Percentiles rank a stretch among this genome's conserved stretches.
phyloP scores from a whole-genome alignment of 2,329 filamentous ascomycete genomes.

The Furcasterigmium furcatum region DNA sequence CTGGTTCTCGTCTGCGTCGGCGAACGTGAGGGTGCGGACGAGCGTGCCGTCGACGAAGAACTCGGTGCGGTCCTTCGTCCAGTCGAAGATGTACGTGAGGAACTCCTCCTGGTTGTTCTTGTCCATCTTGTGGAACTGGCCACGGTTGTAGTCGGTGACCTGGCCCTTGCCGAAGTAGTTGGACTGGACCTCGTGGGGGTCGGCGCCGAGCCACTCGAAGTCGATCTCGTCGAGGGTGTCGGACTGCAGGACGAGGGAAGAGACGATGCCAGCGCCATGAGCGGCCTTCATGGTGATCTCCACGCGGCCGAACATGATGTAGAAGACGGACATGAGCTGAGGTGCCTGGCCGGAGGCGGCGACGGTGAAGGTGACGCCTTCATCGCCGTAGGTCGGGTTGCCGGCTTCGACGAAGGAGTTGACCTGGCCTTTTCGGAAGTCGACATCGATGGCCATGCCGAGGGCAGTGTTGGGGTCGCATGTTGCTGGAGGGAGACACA shows the following conservation, averaged over 20 bases:
- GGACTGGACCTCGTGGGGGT: slow-evolving; percentile 76
- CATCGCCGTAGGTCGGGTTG: slow-evolving; percentile 66
- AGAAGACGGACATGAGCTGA: slow-evolving; percentile 85
- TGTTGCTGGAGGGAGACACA: slow-evolving; percentile 32
- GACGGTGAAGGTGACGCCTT: slow-evolving; percentile 82
- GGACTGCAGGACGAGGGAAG: slow-evolving; percentile 85
- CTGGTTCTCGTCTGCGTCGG: slow-evolving; percentile 66
- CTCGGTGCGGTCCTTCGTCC: slow-evolving; percentile 79
- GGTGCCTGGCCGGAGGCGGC: slow-evolving; percentile 76
- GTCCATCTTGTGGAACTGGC: slow-evolving; percentile 68
- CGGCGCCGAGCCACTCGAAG: slow-evolving; percentile 89
- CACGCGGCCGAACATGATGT: slow-evolving; percentile 98
- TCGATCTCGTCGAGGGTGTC: slow-evolving; percentile 95
- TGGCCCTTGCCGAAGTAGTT: slow-evolving; percentile 97
- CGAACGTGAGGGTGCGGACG: slow-evolving; percentile 70
- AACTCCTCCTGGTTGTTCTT: slow-evolving; percentile 69
- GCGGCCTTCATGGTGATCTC: slow-evolving; percentile 83
- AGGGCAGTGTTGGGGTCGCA: slow-evolving; percentile 79
- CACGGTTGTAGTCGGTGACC: slow-evolving; percentile 82
- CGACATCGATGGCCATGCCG: slow-evolving; percentile 76
- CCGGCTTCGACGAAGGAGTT: slow-evolving; percentile 74
- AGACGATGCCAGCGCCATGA: slow-evolving; percentile 87
- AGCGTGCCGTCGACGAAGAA: slow-evolving; percentile 81
- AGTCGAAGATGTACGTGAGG: slow-evolving; percentile 88
- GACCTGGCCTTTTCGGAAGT: slow-evolving; percentile 76